Conservation (phyloP, 129 eudicot genomes). For the Glebionis coronaria region DNA sequence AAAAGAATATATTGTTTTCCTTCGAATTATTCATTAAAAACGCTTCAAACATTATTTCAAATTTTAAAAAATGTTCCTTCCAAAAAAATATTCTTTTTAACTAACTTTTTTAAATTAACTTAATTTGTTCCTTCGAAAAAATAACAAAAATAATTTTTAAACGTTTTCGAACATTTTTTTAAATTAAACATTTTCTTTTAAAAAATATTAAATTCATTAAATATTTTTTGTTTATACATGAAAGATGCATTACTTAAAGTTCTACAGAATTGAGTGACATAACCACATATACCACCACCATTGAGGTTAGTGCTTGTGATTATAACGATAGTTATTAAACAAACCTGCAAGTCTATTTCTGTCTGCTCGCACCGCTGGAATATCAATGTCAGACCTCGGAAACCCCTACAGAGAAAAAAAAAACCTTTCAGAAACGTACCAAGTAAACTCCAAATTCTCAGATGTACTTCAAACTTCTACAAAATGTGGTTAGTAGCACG, state of each 20-base stretch:
- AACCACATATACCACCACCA: not conserved
- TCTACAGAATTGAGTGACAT: not conserved
- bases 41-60: no score
- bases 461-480: not conserved
- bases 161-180: no score
- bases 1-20: no score
- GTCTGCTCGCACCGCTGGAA: conserved; percentile 72
- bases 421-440: conserved; percentile 9
- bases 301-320: conserved; percentile 1
- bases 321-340: not conserved
- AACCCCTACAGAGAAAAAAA: conserved; percentile 74
- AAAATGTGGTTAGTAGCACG: not conserved
- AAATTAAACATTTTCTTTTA: no score
- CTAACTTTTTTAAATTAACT: no score
- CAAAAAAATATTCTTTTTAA: no score
- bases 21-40: no score
- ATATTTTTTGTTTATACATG: not conserved
- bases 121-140: no score
- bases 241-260: not conserved
- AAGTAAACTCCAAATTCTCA: not conserved
- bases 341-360: conserved; percentile 79
- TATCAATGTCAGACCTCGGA: conserved; percentile 89
- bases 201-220: no score
- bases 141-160: no score
- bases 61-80: no score